Evolutionary conservation across 2,329 filamentous ascomycete species (phyloP), one percentile per base, ranked within the genome.

Genomic region (Amylocarpus encephaloides): DNA sequence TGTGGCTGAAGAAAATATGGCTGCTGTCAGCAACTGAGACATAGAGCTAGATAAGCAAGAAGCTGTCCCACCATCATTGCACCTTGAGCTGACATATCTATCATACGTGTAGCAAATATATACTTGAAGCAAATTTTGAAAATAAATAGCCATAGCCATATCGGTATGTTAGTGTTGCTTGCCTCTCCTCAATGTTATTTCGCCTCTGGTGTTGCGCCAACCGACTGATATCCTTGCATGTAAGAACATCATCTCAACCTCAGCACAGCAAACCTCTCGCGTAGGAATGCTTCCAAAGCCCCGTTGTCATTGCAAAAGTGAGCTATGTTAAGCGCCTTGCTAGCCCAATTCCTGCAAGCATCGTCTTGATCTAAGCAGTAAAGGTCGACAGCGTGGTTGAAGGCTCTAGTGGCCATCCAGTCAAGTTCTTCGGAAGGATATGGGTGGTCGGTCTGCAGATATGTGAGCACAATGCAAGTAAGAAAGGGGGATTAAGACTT

Each of bases 321-420:
- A 7, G 66, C 61, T 41, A 67, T 59, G 29, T 62, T 62, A 16
- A 67, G 46, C 13, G 67, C 63, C 40, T 66, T 66, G 4, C 50
- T 59, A 2, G 64, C 65, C 63, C 63, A 65, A n/a, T 67, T 64
- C 54, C 73, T 76, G 43, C 80, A 82, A 1, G 69, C 66, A 4
- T 71, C 71, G 49, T 80, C 75, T 19, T 85, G 73, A 1, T 74
- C 72, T 1, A 68, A 70, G 11, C 75, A 73, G 59, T 80, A 82
- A n/a, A 79, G 73, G 59, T 90, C 85, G 5, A 89, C 71, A 0
- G 78, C 82, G 52, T 82, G 81, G 58, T 91, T 91, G 66, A 86
- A 89, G 0, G 78, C 71, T 5, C 75, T 80, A 1, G 79, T 78
- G 0, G 81, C 79, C n/a, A 93, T 76, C 84, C 86, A 93, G 60